Evolutionary conservation across 495 filamentous ascomycete genomes (phyloP).

Genomic region (Penicillium arizonense): DNA sequence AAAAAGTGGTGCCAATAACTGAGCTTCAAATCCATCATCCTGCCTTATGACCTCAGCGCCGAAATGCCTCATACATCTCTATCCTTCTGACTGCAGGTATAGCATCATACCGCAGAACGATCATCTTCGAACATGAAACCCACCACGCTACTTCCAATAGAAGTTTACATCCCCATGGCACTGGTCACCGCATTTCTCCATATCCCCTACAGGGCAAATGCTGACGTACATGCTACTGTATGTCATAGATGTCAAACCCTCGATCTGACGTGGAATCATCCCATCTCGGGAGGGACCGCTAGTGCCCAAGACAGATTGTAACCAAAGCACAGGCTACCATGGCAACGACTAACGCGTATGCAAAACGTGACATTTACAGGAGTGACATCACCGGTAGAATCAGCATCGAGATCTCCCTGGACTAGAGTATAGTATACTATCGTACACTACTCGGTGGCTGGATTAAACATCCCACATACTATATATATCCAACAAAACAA

Average conservation of each 20-base stretch:
- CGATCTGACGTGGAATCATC: neutral
- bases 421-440: no score
- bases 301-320: neutral
- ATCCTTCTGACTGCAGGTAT: neutral
- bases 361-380: neutral
- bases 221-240: neutral
- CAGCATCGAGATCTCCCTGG: neutral
- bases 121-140: neutral
- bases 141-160: conserved; percentile 2
- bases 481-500: no score
- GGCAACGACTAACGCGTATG: neutral
- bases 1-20: neutral
- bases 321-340: neutral
- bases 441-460: no score
- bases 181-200: neutral
- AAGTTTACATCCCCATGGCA: neutral
- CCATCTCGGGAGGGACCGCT: neutral
- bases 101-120: neutral
- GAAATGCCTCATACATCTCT: neutral
- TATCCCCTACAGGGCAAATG: neutral
- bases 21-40: neutral
- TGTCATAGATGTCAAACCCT: neutral
- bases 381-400: conserved; percentile 4
- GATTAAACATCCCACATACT: no score
- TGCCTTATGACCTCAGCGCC: neutral